Percentiles rank a stretch among this genome's conserved stretches.
These are phyloP conservation scores for Collybiopsis luxurians DNA, from an alignment of 768 basidiomycete genomes.

Conservation along the genomic window DNA sequence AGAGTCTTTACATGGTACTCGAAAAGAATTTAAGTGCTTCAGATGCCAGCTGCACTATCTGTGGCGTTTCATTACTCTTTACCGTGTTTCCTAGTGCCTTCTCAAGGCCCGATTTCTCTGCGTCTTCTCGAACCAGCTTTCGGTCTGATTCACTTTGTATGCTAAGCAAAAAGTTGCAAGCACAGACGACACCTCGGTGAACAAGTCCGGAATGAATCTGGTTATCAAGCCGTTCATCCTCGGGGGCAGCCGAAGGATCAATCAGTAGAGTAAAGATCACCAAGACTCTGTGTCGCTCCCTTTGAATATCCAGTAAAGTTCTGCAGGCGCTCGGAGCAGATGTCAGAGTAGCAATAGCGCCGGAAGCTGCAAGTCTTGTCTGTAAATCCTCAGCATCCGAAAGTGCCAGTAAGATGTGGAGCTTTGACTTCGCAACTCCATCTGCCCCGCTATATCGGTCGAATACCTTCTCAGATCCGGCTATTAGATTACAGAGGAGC, in stretches of 20 bases:
- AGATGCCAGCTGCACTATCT: conserved; percentile 44
- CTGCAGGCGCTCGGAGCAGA: conserved; percentile 57
- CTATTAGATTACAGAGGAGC: conserved; percentile 88
- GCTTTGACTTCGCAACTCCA: conserved; percentile 50
- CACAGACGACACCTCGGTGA: conserved; percentile 77
- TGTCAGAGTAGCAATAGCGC: conserved; percentile 82
- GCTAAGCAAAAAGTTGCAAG: conserved; percentile 58
- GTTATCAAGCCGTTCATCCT: conserved; percentile 21
- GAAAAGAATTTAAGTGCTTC: conserved; percentile 46
- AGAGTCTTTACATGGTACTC: background rate
- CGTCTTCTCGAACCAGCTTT: conserved; percentile 47
- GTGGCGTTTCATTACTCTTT: conserved; percentile 38
- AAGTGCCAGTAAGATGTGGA: conserved; percentile 82
- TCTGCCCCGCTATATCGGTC: conserved; percentile 59
- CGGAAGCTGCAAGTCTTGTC: conserved; percentile 88
- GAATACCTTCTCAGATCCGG: conserved; percentile 73
- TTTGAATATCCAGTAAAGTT: conserved; percentile 61
- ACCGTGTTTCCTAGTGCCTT: conserved; percentile 49
- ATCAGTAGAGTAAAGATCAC: conserved; percentile 65
- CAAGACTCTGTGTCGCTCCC: conserved; percentile 62
- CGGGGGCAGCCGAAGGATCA: conserved; percentile 47
- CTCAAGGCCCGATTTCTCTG: conserved; percentile 50
- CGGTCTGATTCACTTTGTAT: conserved; percentile 36
- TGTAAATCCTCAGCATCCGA: conserved; percentile 83
- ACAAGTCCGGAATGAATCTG: conserved; percentile 58